Evolutionary conservation across 1,284 basidiomycete species (phyloP).

Genomic region (Fomitopsis schrenkii): DNA sequence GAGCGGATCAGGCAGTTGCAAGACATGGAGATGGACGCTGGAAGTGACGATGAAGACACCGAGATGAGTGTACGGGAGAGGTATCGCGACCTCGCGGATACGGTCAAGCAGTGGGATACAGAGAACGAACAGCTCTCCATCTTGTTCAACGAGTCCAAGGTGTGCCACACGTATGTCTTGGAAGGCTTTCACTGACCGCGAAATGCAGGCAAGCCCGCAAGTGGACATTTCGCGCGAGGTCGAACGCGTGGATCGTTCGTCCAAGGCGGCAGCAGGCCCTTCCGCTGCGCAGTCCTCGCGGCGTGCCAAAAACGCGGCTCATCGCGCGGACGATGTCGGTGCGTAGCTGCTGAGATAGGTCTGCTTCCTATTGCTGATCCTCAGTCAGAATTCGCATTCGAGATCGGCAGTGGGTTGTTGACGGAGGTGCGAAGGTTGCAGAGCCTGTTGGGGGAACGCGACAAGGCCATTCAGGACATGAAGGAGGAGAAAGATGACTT

Average conservation of each 20-base stretch:
- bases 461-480: constrained; percentile 84
- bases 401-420: constrained; percentile 88
- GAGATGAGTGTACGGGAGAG: constrained; percentile 55
- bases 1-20: constrained; percentile 80
- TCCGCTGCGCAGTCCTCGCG: constrained; percentile 71
- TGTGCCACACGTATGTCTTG: constrained; percentile 32
- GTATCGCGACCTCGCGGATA: constrained; percentile 76
- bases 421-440: constrained; percentile 88
- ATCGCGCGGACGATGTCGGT: constrained; percentile 82
- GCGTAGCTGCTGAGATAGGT: constrained; percentile 27
- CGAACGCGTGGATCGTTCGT: constrained; percentile 24
- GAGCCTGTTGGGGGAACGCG: constrained; percentile 80
- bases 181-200: constrained; percentile 6
- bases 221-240: constrained; percentile 38
- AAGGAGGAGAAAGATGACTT: constrained; percentile 85
- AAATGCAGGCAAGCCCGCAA: constrained; percentile 33
- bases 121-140: constrained; percentile 80
- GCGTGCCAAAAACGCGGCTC: constrained; percentile 81
- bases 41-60: constrained; percentile 56
- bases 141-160: constrained; percentile 61
- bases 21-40: constrained; percentile 53
- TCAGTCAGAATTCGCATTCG: constrained; percentile 84
- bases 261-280: constrained; percentile 38
- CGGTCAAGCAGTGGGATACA: constrained; percentile 75
- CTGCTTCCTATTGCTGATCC: not conserved